These are phyloP conservation scores for Xylariaceae sp. DNA, from an alignment of 2,329 filamentous ascomycete genomes.

Conservation along the genomic window DNA sequence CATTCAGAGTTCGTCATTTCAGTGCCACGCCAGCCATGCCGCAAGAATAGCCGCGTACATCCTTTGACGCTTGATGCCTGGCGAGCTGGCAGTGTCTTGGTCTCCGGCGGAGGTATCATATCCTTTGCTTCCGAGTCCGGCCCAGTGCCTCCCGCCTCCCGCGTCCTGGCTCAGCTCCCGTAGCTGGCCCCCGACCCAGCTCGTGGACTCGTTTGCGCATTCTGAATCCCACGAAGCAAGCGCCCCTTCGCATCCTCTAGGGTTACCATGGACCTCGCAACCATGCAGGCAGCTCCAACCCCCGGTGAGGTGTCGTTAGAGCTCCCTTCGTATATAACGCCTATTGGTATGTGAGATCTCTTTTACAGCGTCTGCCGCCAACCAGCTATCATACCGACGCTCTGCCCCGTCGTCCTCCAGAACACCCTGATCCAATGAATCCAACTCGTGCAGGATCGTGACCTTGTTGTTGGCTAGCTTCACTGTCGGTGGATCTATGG, in stretches of 20 bases:
- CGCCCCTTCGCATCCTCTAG: conserved; percentile 6
- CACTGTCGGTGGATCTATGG: conserved; percentile 30
- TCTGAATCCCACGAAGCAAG: too few species aligned
- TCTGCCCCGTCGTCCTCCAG: conserved; percentile 15
- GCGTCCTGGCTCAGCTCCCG: too few species aligned
- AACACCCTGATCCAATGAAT: conserved; percentile 43
- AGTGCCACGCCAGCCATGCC: too few species aligned
- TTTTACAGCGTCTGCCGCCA: background rate
- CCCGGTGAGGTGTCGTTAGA: conserved; percentile 44
- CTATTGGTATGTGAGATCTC: conserved; percentile 48
- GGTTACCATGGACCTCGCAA: conserved; percentile 37
- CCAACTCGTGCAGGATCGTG: conserved; percentile 43
- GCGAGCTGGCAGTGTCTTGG: too few species aligned
- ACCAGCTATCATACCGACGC: background rate
- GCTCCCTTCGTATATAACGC: conserved; percentile 47
- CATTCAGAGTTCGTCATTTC: too few species aligned
- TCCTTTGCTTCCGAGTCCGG: too few species aligned
- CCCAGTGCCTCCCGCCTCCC: too few species aligned
- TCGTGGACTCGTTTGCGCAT: background rate
- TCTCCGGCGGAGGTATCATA: too few species aligned
- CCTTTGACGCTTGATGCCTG: too few species aligned
- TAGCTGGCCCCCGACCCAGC: background rate
- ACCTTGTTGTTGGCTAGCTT: conserved; percentile 42
- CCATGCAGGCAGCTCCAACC: conserved; percentile 42
- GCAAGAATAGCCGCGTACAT: too few species aligned